phyloP scores from a whole-genome alignment of 306 rosid genomes.

The Phaseolus lunatus region DNA sequence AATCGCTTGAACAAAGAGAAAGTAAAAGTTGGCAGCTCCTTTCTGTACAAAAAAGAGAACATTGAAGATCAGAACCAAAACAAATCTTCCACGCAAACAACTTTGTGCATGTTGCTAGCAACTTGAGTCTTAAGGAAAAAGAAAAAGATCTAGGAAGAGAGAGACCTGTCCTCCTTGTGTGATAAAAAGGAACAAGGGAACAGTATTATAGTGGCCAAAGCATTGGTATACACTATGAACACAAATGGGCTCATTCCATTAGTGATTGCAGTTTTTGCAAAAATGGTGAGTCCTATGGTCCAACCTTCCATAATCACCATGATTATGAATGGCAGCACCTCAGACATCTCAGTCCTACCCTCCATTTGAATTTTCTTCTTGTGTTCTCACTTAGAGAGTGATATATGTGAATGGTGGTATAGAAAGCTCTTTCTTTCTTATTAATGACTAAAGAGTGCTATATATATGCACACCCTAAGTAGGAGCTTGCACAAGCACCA shows the following conservation, averaged over 20 bases:
- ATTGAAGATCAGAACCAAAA: conserved; percentile 4
- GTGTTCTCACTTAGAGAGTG: background rate
- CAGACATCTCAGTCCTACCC: conserved; percentile 44
- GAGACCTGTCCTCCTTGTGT: conserved; percentile 54
- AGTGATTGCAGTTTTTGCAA: conserved; percentile 69
- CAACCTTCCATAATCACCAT: conserved; percentile 80
- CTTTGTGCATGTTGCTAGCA: background rate
- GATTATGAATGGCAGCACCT: conserved; percentile 55
- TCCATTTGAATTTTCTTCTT: conserved; percentile 37
- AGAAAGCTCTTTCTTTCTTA: conserved; percentile 26
- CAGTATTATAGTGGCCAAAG: conserved; percentile 60
- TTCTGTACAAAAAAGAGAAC: conserved; percentile 48
- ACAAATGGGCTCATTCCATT: conserved; percentile 76
- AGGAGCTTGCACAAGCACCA: conserved; percentile 39
- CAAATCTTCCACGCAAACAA: conserved; percentile 36
- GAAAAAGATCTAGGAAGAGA: background rate
- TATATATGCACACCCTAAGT: conserved; percentile 1
- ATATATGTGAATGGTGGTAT: background rate
- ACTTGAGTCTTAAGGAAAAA: too few species aligned
- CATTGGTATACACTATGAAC: conserved; percentile 70
- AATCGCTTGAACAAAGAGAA: conserved; percentile 61
- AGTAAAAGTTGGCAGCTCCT: conserved; percentile 58
- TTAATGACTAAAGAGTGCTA: background rate
- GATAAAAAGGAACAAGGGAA: conserved; percentile 65
- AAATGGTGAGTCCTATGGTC: conserved; percentile 67